These are phyloP conservation scores for Phialemoniopsis sp. DNA, from an alignment of 2,329 filamentous ascomycete species.

Conservation along the genomic window DNA sequence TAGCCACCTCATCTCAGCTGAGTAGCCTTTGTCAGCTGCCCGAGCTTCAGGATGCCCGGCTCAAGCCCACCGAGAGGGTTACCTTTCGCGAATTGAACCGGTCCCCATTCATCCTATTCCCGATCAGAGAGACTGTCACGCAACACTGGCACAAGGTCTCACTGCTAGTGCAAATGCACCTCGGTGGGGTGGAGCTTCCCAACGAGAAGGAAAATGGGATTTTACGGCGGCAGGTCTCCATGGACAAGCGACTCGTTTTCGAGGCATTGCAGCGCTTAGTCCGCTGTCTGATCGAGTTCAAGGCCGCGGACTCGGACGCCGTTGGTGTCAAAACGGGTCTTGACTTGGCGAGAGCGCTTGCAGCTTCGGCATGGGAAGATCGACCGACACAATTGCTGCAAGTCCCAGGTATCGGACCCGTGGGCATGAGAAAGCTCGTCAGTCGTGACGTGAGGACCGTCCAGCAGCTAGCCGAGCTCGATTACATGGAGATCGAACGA, in stretches of 20 bases:
- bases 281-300: conserved; percentile 74
- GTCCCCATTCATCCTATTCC: conserved; percentile 63
- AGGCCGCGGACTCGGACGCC: conserved; percentile 56
- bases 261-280: conserved; percentile 66
- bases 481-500: conserved; percentile 71
- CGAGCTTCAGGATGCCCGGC: conserved; percentile 70
- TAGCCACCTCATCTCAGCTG: conserved; percentile 41
- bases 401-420: conserved; percentile 72
- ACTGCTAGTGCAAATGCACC: conserved; percentile 70
- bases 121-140: conserved; percentile 64
- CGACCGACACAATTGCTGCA: conserved; percentile 79
- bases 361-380: conserved; percentile 76
- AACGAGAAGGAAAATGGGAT: conserved; percentile 51
- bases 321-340: conserved; percentile 64
- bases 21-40: conserved; percentile 61
- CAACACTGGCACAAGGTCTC: conserved; percentile 70
- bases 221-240: conserved; percentile 50
- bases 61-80: conserved; percentile 65
- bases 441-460: conserved; percentile 68
- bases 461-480: conserved; percentile 61
- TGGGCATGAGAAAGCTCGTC: conserved; percentile 69
- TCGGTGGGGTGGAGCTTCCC: conserved; percentile 63
- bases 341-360: conserved; percentile 72
- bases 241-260: conserved; percentile 62
- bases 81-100: conserved; percentile 71